Base-by-base conservation (phyloP, 208 protist species). In the Vickermania ingenoplastis region DNA sequence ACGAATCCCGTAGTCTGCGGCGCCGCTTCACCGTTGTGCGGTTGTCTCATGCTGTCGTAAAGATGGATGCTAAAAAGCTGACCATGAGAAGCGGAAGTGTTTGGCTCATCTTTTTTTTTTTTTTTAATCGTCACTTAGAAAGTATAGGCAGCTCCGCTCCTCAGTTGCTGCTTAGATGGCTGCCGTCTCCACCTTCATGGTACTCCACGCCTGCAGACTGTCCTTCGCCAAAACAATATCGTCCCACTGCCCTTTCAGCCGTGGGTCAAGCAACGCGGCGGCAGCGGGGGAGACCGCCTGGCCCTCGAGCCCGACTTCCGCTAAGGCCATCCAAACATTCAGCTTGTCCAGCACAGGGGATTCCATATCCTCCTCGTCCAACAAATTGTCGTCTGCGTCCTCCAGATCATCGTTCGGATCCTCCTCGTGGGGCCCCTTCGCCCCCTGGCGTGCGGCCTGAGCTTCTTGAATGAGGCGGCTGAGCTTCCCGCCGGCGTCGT, bases 291-390 rank as follows among this genome's bases (percentile, higher is more conserved):
- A 26, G 11, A 54, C 7, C 7, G 5, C 24, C 24, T 7, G 24
- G 13, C 50, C 50, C 13, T 26, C 50, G n/a, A 26, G 22, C 54
- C 77, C 63, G 50, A 70, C 65, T 22, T 75, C 27, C 31, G 81
- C 60, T 0, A 91, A 49, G 0, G 67, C 57, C 0, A 48, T 61
- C 85, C 85, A 92, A 49, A 69, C 70, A 55, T 89, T 89, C 17
- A 81, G 61, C 7, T 21, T 55, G 59, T 92, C 85, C 29, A 45
- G 17, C 17, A 92, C 50, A 3, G 85, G 77, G 30, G 72, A 83
- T 27, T 78, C 68, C 71, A 92, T 89, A 63, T 86, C 79, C 7
- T 75, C 73, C 22, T 90, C 81, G 28, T 86, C 80, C 3, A 90
- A 67, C 24, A 90, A 52, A 65, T 93, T 82, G 14, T 87, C 81